Evolutionary conservation across 352 stramenopile species (phyloP).

Genomic region (Pythium dissotocum): DNA sequence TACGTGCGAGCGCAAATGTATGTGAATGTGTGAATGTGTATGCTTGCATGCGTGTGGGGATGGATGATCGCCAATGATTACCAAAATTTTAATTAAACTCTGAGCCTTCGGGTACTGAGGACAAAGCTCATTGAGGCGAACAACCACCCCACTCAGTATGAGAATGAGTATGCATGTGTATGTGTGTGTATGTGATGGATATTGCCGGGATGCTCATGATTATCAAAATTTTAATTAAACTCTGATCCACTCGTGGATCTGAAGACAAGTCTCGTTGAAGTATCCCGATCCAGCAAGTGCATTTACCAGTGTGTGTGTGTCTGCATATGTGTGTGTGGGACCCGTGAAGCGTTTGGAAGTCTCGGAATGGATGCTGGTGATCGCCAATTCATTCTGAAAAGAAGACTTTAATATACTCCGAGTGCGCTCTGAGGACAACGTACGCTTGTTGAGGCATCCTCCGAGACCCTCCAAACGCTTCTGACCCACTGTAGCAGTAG

Average conservation of each 20-base stretch:
- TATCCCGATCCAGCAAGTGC: not conserved
- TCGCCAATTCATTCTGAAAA: conserved; percentile 39
- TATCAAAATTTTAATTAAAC: conserved; percentile 32
- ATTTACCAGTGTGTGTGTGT: not conserved
- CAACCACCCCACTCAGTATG: not conserved
- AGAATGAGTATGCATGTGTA: conserved; percentile 10
- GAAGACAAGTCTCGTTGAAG: conserved; percentile 26
- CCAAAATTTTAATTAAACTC: conserved; percentile 34
- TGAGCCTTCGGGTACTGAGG: conserved; percentile 19
- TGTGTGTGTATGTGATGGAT: conserved; percentile 8
- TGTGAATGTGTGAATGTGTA: not conserved
- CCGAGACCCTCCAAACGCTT: conserved; percentile 6
- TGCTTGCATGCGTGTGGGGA: not conserved
- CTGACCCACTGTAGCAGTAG: conserved; percentile 2
- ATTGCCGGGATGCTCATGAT: conserved; percentile 16
- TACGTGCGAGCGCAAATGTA: not conserved
- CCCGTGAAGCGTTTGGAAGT: conserved; percentile 3
- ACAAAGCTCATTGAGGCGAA: conserved; percentile 16
- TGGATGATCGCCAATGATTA: conserved; percentile 25
- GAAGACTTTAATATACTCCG: conserved; percentile 87
- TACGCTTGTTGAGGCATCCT: conserved; percentile 46
- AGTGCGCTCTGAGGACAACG: conserved; percentile 63
- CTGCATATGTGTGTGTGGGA: conserved; percentile 4
- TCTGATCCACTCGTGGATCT: conserved; percentile 20
- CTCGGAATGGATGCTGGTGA: conserved; percentile 41